Evolutionary conservation across 345 rosid genomes (phyloP), one percentile per base, ranked within the genome.

Genomic region (Ceriops decandra): DNA sequence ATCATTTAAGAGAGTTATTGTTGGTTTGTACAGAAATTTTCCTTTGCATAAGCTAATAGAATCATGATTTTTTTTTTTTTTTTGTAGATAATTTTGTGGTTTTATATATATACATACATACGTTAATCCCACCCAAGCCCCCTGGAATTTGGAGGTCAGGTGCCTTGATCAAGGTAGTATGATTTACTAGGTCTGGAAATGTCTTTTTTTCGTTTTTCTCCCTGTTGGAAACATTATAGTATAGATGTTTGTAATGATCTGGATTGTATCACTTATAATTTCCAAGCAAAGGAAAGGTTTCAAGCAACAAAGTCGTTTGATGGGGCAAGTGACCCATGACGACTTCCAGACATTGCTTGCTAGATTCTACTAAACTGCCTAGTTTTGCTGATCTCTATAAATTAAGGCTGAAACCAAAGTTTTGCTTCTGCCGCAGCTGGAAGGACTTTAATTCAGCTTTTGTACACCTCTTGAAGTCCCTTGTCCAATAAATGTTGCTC

Each of bases 271-370:
- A 24, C 57, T 63, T 28, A 61, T 38, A 77, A 65, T 74, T 54
- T 68, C 68, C 62, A 72, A 68, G 62, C 20, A 79, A 68, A 62
- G 70, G 20, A 17, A 8, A 38, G 22, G 46, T 13, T 61, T 27
- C 22, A 61, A 65, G 53, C 54, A 31, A 33, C 8, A 22, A 19
- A 20, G 7, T 3, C 3, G 32, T 68, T 46, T 13, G 69, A 58
- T 32, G 16, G 49, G 53, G 36, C 32, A 52, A 42, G 49, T 13
- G 17, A 42, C 17, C 58, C 26, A 24, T 24, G 26, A 24, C 26
- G 26, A 24, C 26, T 24, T 24, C 26, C 26, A 24, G 65, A 33
- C 20, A 38, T 38, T 10, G 15, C 47, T 16, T 10, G 47, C 13
- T 38, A 38, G 15, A 11, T 38, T 8, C 22, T 26, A 63, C 46